These are phyloP conservation scores for Fusarium sulawesiense DNA, from an alignment of 2,329 filamentous ascomycete species.

Conservation along the genomic window DNA sequence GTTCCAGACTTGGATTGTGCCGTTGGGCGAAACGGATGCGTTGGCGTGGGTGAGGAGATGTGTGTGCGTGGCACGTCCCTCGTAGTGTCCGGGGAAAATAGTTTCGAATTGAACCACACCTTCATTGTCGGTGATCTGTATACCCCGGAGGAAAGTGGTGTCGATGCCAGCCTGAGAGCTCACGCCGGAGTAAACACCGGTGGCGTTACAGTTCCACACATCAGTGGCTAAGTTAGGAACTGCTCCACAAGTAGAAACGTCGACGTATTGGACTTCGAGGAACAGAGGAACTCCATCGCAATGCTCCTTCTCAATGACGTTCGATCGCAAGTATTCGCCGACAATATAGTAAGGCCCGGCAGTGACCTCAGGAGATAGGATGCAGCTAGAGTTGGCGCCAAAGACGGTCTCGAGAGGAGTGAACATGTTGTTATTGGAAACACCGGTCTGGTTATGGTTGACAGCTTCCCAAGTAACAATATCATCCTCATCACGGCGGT, in stretches of 20 bases:
- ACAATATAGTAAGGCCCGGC: constrained; percentile 6
- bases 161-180: constrained; percentile 8
- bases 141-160: constrained; percentile 15
- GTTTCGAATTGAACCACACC: constrained; percentile 17
- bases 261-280: constrained; percentile 20
- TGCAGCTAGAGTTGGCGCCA: constrained; percentile 16
- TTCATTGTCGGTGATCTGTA: constrained; percentile 11
- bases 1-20: constrained; percentile 15
- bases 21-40: constrained; percentile 5
- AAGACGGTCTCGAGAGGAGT: constrained; percentile 8
- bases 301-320: constrained; percentile 4
- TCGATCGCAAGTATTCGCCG: constrained; percentile 13
- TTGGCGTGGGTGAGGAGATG: constrained; percentile 12
- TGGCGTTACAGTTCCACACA: constrained; percentile 19
- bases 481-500: constrained; percentile 5
- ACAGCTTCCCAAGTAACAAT: neutral
- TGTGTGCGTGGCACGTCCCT: constrained; percentile 3
- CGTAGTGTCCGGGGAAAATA: constrained; percentile 10
- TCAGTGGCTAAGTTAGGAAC: constrained; percentile 8
- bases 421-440: neutral
- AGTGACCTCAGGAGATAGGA: neutral
- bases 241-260: neutral
- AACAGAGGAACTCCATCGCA: constrained; percentile 9
- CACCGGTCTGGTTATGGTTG: constrained; percentile 11
- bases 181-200: constrained; percentile 8